Base-by-base conservation (phyloP, 352 stramenopile genomes). In the Phytophthora aleatoria region DNA sequence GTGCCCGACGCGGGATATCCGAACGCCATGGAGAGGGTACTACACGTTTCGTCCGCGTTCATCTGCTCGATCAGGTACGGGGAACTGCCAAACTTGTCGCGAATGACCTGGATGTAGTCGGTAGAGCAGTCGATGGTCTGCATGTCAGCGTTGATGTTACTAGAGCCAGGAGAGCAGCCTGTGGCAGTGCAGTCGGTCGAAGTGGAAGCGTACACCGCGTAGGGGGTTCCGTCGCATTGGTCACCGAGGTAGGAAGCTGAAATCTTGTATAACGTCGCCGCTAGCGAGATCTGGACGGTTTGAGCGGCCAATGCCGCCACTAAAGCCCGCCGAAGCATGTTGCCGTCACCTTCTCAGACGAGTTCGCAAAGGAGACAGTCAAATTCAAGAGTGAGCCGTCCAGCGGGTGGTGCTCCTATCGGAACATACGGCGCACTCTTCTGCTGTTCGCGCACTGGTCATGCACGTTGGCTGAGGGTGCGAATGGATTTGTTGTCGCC, bases 1-100 rank as follows among this genome's bases (percentile, higher is more conserved):
- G 48, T 56, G 11, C 59, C 60, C 7, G 65, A 73, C 7, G 65
- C 65, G 3, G 53, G 65, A 11, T 69, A 73, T 15, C 59, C 59
- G 24, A 64, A 64, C 2, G 59, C 65, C 50, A 69, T 69, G 3
- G 59, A 59, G 42, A 73, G 60, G 2, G 43, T 20, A 16, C 24
- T 53, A 24, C 65, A 73, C 1, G 38, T 65, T 39, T 43, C 20
- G 26, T 69, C 65, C 10, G 41, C 55, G 24, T 57, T 64, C 36
- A 69, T 58, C 8, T 42, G 26, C 28, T 73, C 41, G 16, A 73
- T 67, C 16, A 73, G 27, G 30, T 73, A 73, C 1, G 65, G 64
- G 9, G 65, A 68, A 28, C 24, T 51, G 28, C 20, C 60, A 9
- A 73, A 73, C 28, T 69, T 69, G 15, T 55, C 52, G 1, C 65